Evolutionary conservation across 441 rosid species (phyloP), one percentile per base, ranked within the genome.

Genomic region (Croton setiger): DNA sequence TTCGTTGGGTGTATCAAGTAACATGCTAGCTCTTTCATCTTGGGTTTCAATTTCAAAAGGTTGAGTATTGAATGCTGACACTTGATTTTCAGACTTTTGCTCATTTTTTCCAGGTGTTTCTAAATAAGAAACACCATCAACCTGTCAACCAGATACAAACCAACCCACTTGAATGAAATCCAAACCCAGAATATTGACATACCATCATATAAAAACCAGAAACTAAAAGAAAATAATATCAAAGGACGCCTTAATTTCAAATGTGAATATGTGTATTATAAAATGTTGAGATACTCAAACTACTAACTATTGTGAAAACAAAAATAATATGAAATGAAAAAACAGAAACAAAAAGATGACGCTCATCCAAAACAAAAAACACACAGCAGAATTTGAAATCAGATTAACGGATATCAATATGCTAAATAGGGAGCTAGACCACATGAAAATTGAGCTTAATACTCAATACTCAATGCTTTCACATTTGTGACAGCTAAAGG

Each of bases 81-180:
- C 70, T 58, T 70, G 82, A 49, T 64, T 74, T 49, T 68, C 65
- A 67, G 72, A 76, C 64, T 63, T 79, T 80, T 73, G 73, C 68
- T 78, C 77, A 70, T 60, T 69, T 76, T 63, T 61, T 69, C 65
- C 66, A 47, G 74, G 72, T 44, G 76, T 77, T 73, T 79, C 83
- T 66, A 91, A 78, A 80, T 66, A 72, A 71, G 86, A 86, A 84
- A 85, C 72, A 70, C 75, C 78, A 77, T 89, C 95, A 75, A 94
- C 86, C 98, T 94, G 87, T 64, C 78, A 80, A 55, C 59, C 67
- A 78, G 60, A 69, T 66, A 59, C 52, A 21, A 64, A 55, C 64
- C 76, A 55, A 75, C 76, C 68, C 75, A 55, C 63, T 31, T 21
- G 31, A 31, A 64, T 66, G 49, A 48, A 9, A 63, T 17, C 11